These are phyloP conservation scores for Spizellomyces sp. DNA, from an alignment of 192 early-diverging fungal species.

Conservation along the genomic window DNA sequence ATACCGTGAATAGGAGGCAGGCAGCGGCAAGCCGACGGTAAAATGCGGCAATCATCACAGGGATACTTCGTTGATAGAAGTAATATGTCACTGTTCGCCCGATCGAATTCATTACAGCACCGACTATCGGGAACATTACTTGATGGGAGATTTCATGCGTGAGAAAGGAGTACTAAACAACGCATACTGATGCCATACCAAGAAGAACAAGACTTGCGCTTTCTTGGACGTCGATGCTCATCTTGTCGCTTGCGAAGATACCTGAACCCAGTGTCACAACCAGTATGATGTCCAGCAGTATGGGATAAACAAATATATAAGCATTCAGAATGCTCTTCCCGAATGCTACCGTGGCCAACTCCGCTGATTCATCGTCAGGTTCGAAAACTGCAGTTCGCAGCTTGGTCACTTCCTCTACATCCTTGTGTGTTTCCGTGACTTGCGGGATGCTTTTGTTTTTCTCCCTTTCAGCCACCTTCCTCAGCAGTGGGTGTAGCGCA, in stretches of 20 bases:
- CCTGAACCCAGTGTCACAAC: conserved; percentile 30
- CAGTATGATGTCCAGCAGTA: conserved; percentile 43
- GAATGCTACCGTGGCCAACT: neutral
- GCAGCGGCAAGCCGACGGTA: conserved; percentile 36
- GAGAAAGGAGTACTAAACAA: neutral
- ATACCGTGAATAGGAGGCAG: conserved; percentile 25
- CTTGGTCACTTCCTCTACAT: neutral
- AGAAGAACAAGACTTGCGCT: conserved; percentile 14
- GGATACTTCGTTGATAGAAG: conserved; percentile 48
- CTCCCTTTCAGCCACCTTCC: conserved; percentile 6
- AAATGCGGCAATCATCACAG: conserved; percentile 42
- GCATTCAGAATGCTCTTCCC: conserved; percentile 39
- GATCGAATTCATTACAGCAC: conserved; percentile 44
- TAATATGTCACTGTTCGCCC: conserved; percentile 45
- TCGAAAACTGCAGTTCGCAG: conserved; percentile 1
- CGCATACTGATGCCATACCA: conserved; percentile 6
- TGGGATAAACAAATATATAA: conserved; percentile 51
- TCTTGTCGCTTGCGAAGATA: conserved; percentile 34
- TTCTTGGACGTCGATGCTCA: conserved; percentile 19
- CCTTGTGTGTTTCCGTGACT: neutral
- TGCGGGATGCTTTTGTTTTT: neutral
- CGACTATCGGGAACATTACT: conserved; percentile 46
- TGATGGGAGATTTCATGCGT: neutral
- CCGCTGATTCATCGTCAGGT: conserved; percentile 10
- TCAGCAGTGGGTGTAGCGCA: conserved; percentile 32